These are phyloP conservation scores for Podaxis sp. DNA, from an alignment of 768 basidiomycete species.

Conservation along the genomic window DNA sequence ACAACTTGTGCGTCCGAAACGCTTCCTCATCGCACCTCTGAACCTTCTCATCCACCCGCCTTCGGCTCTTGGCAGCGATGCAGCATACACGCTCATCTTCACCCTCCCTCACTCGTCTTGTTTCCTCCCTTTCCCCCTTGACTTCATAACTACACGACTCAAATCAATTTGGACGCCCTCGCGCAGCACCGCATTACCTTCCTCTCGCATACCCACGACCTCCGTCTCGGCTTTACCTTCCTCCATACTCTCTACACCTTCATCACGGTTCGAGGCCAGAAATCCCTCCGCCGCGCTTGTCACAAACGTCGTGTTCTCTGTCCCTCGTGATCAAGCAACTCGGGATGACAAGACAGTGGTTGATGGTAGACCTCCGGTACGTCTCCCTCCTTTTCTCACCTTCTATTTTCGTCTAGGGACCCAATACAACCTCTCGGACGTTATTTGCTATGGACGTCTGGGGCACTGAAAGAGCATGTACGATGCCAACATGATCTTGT, in stretches of 20 bases:
- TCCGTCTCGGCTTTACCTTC: constrained; percentile 52
- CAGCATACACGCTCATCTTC: not conserved
- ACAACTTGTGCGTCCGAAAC: constrained; percentile 67
- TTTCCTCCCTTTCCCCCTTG: not conserved
- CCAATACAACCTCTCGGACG: constrained; percentile 48
- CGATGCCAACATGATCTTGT: not conserved
- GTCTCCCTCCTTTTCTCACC: constrained; percentile 41
- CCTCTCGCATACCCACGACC: constrained; percentile 12
- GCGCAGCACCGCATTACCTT: constrained; percentile 11
- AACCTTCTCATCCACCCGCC: constrained; percentile 35
- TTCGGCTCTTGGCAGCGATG: not conserved
- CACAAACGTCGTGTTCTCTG: constrained; percentile 42
- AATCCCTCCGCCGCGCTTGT: constrained; percentile 33
- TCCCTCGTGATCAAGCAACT: constrained; percentile 44
- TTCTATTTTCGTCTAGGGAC: not conserved
- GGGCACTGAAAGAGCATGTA: constrained; percentile 67
- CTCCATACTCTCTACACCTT: constrained; percentile 40
- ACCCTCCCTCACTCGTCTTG: not conserved
- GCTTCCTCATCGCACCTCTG: constrained; percentile 62
- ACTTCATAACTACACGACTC: not conserved
- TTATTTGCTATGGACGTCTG: constrained; percentile 62
- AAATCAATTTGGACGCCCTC: not conserved
- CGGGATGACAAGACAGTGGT: constrained; percentile 38
- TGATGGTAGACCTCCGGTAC: not conserved
- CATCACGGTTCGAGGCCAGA: constrained; percentile 43